phyloP scores from a whole-genome alignment of 495 filamentous ascomycete species.

The Parmelia sp. region DNA sequence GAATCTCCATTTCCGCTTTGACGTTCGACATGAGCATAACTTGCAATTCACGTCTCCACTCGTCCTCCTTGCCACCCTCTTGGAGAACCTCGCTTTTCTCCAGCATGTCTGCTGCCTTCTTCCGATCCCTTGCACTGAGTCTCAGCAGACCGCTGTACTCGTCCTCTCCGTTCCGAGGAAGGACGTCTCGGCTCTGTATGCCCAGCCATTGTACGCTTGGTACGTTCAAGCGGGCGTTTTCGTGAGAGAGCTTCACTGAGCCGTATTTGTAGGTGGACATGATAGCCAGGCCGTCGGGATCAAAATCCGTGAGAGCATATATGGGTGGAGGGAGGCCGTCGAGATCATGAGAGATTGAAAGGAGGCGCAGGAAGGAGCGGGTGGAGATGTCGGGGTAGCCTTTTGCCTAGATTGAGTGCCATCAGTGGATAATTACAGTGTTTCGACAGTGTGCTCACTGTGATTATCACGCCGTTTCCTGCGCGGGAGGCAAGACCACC shows the following conservation, averaged over 20 bases:
- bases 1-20: slow-evolving; percentile 85
- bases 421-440: background rate
- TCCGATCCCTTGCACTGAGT: slow-evolving; percentile 60
- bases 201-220: slow-evolving; percentile 68
- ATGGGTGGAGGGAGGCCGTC: slow-evolving; percentile 42
- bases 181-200: slow-evolving; percentile 55
- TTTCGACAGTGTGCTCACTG: slow-evolving; percentile 39
- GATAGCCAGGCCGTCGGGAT: slow-evolving; percentile 79
- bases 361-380: slow-evolving; percentile 52
- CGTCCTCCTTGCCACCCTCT: slow-evolving; percentile 42
- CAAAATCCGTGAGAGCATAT: slow-evolving; percentile 71
- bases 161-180: slow-evolving; percentile 22
- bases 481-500: slow-evolving; percentile 45
- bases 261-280: slow-evolving; percentile 82
- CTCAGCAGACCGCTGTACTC: slow-evolving; percentile 41
- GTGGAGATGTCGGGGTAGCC: slow-evolving; percentile 88
- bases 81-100: slow-evolving; percentile 44
- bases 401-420: slow-evolving; percentile 56
- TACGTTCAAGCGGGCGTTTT: slow-evolving; percentile 53
- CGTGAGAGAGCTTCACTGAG: slow-evolving; percentile 65
- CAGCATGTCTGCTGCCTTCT: slow-evolving; percentile 61
- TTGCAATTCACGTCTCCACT: slow-evolving; percentile 65
- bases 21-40: slow-evolving; percentile 77
- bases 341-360: slow-evolving; percentile 29
- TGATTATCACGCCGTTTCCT: slow-evolving; percentile 61